A percentile compares a stretch with the other conserved stretches of the same genome.
Evolutionary conservation across 2,329 filamentous ascomycete genomes (phyloP).

Genomic region (Arthroderma uncinatum): DNA sequence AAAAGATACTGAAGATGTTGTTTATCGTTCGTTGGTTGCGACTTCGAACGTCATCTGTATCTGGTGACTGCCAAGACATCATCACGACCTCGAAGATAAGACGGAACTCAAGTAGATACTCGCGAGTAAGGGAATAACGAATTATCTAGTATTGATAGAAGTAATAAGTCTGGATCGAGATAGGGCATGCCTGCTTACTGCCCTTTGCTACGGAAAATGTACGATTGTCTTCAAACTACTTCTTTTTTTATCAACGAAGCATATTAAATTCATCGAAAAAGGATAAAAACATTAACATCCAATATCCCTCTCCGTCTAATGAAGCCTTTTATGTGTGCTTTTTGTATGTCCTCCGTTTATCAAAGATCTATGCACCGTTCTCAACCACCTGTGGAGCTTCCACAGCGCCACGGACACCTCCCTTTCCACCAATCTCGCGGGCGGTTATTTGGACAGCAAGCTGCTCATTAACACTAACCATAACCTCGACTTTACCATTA

Average conservation of each 20-base stretch:
- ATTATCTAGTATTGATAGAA: too few species aligned
- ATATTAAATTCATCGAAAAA: constrained; percentile 2
- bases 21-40: too few species aligned
- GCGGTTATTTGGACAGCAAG: constrained; percentile 68
- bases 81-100: too few species aligned
- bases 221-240: too few species aligned
- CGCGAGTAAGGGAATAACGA: too few species aligned
- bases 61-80: too few species aligned
- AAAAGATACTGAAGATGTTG: not conserved
- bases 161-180: too few species aligned
- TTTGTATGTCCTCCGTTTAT: not conserved
- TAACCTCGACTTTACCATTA: constrained; percentile 83
- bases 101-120: too few species aligned
- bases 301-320: constrained; percentile 3
- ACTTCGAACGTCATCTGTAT: too few species aligned
- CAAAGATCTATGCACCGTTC: constrained; percentile 18
- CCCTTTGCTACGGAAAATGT: too few species aligned
- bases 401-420: constrained; percentile 59
- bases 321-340: not conserved
- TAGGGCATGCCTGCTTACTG: too few species aligned
- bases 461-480: constrained; percentile 75
- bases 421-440: constrained; percentile 77
- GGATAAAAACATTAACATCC: not conserved
- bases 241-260: not conserved
- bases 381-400: constrained; percentile 30